Base-by-base conservation (phyloP, 139 green algal genomes). In the Tetradesmus obliquus region DNA sequence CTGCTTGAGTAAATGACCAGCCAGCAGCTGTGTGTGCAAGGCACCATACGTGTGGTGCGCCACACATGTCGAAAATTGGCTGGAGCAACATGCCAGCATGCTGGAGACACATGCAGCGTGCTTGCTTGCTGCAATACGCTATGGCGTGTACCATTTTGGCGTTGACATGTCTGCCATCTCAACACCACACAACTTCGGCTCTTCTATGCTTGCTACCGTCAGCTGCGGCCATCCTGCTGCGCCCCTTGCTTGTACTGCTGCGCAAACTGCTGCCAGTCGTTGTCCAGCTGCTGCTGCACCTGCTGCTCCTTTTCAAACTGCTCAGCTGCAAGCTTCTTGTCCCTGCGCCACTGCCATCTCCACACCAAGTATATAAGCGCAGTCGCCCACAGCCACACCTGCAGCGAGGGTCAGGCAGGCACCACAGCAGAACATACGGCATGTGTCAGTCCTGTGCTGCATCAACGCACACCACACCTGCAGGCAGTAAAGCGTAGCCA, bases 371-470 rank as follows among this genome's bases (percentile, higher is more conserved):
- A 92, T 2, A 53, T 57, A 20, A 90, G 55, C 20, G 90, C 90
- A 57, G 90, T 92, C 0, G 71, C 85, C 90, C 90, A 92, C 55
- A 92, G 84, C 90, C 90, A 92, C 17, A 66, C 90, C 82, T 88
- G 60, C 8, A 54, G 8, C 1, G 8, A 76, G 66, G 5, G 66
- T 19, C 5, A 8, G 66, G 66, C 4, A 76, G 7, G 66, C 15
- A 24, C 17, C 66, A 79, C 55, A 76, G 20, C 82, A 86, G 53
- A 13, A 45, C 32, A 45, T 45, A 45, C 0, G 32, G 32, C 32
- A 58, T 72, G 54, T 1, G 71, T 17, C 5, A 72, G 82, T 84
- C 22, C 10, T 10, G n/a, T 54, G 22, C 22, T 84, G 79, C 79
- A 83, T 54, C 32, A 57, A 17, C 24, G 22, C 32, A 15, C 79